Evolutionary conservation across 2,329 filamentous ascomycete species (phyloP), one percentile per base, ranked within the genome.

Genomic region (Aspergillus uvarum): DNA sequence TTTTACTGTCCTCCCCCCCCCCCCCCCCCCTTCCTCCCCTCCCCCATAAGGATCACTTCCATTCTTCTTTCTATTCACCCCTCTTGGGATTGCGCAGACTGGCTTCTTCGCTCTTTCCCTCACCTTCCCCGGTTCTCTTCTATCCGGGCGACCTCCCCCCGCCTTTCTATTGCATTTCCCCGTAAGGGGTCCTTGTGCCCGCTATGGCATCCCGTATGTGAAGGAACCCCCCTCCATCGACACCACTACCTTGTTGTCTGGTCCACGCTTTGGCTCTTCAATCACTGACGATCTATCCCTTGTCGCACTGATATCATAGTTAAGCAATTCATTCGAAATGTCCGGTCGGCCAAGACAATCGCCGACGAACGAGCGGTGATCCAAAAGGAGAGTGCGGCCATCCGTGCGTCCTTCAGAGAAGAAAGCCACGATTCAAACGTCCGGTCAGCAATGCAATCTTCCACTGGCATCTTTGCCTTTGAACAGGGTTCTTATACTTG

Each of bases 301-400:
- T 62, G 56, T 54, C 50, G 51, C 51, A 54, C 26, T 42, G 22
- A 16, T 38, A 59, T 55, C 74, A 56, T 74, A 98, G 95, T 99
- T 77, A 99, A 99, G 82, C 95, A 98, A 81, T 99, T 99, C 81
- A 99, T 99, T 79, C 93, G 95, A 76, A 98, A 97, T 80, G 95
- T 99, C 75, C 92, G 95, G 76, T 94, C 95, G 63, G 92, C 95
- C 62, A 99, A 99, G 83, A 99, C 95, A 38, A 97, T 99, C 75
- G 96, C 96, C 76, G 95, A 99, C 80, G 95, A 99, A 82, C 88
- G 95, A 74, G 94, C 95, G 55, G 95, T 99, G 59, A 96, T 99
- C 65, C 95, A 98, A 74, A 99, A 99, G 80, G 95, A 99, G 82
- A 99, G 95, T 79, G 95, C 95, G 60, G 91, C 94, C 51, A 99